phyloP scores from a whole-genome alignment of 257 asterid species.

The Solanum pinnatisectum region DNA sequence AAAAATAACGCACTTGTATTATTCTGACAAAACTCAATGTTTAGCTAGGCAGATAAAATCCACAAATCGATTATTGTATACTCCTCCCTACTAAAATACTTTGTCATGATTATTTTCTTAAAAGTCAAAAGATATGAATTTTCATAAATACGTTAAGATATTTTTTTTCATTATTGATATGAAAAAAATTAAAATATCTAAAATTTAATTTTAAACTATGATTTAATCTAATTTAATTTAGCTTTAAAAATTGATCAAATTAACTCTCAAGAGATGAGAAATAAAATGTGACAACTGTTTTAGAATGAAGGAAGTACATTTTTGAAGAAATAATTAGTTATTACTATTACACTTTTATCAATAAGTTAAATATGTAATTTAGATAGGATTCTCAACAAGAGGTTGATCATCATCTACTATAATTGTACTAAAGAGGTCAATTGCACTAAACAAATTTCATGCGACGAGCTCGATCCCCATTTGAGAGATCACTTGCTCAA shows the following conservation, averaged over 20 bases:
- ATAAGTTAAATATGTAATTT: not conserved
- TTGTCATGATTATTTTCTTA: no score
- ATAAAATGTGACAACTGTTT: not conserved
- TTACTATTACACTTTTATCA: not conserved
- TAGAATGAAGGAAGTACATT: not conserved
- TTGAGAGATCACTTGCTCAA: not conserved
- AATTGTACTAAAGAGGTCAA: not conserved
- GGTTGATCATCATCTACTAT: not conserved
- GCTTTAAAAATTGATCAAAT: not conserved
- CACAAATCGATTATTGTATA: not conserved
- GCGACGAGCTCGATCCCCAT: not conserved
- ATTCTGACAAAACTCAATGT: not conserved
- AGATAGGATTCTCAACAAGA: not conserved
- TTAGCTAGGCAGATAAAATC: not conserved
- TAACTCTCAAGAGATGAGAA: not conserved
- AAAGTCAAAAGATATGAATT: no score
- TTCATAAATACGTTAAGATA: fast-evolving
- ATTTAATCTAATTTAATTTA: not conserved
- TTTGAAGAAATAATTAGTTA: not conserved
- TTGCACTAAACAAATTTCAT: not conserved
- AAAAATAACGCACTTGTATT: not conserved
- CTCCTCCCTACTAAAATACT: no score
- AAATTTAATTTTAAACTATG: not conserved
- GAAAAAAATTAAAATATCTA: not conserved
- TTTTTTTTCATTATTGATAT: no score